These are phyloP conservation scores for Fusarium sp. DNA, from an alignment of 2,329 filamentous ascomycete species.

Conservation along the genomic window DNA sequence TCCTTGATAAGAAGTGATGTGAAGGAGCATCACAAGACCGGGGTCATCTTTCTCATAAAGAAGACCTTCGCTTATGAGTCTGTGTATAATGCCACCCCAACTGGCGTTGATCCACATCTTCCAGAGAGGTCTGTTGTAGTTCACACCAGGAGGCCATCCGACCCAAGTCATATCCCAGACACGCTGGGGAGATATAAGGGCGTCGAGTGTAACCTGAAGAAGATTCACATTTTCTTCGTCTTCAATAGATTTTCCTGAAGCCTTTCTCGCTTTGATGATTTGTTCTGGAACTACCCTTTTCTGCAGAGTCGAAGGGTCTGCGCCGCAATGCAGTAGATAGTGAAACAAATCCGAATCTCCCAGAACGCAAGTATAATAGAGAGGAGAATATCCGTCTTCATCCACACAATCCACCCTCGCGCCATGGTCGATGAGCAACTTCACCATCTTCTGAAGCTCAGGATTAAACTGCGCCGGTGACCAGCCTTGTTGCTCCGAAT, in stretches of 20 bases:
- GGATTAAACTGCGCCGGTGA: constrained; percentile 1
- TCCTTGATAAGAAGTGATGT: constrained; percentile 12
- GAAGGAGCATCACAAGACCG: constrained; percentile 16
- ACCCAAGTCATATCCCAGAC: constrained; percentile 17
- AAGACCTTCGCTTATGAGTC: background rate
- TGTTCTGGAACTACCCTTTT: background rate
- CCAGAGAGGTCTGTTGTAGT: constrained; percentile 5
- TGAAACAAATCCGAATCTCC: constrained; percentile 13
- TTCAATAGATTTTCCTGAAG: accelerated
- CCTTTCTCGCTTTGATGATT: background rate
- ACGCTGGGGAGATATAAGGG: constrained; percentile 14
- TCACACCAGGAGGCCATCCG: constrained; percentile 13
- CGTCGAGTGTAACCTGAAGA: constrained; percentile 16
- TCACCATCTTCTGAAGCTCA: constrained; percentile 8
- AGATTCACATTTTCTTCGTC: background rate
- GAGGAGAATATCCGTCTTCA: constrained; percentile 5
- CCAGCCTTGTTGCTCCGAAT: background rate
- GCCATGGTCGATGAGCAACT: constrained; percentile 15
- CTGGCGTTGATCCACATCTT: background rate
- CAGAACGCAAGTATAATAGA: constrained; percentile 13
- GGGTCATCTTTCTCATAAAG: background rate
- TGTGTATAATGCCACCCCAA: constrained; percentile 10
- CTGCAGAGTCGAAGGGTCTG: background rate
- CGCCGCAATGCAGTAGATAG: background rate
- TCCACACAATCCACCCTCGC: background rate